Evolutionary conservation across 768 basidiomycete genomes (phyloP).

Genomic region (Omphalotus guepiniiformis): DNA sequence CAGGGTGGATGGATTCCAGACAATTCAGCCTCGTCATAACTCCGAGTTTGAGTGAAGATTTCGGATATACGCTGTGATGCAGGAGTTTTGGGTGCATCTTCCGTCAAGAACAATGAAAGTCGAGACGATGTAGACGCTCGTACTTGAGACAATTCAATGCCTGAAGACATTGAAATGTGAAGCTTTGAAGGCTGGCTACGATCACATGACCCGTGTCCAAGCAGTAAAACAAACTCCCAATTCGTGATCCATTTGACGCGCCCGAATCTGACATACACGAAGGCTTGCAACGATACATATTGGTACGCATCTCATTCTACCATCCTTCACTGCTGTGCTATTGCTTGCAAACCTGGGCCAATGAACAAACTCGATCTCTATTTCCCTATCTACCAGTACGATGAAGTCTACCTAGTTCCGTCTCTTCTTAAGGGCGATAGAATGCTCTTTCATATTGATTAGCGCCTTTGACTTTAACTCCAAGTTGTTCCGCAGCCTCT

Average conservation of each 20-base stretch:
- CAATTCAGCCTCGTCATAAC: conserved; percentile 30
- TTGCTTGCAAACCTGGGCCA: no score
- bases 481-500: conserved; percentile 57
- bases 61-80: conserved; percentile 34
- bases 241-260: no score
- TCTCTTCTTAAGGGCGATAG: conserved; percentile 15
- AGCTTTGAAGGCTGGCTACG: neutral
- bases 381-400: no score
- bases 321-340: no score
- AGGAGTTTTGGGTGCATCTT: conserved; percentile 28
- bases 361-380: no score
- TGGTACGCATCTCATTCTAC: no score
- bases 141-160: conserved; percentile 8
- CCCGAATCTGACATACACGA: neutral
- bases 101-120: conserved; percentile 37
- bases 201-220: conserved; percentile 7
- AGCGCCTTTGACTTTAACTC: conserved; percentile 61
- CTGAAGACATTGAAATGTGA: conserved; percentile 1
- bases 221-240: no score
- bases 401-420: no score
- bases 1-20: conserved; percentile 43
- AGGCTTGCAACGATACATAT: neutral
- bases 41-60: conserved; percentile 32
- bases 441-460: conserved; percentile 69
- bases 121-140: neutral